These are phyloP conservation scores for Margaritispora aquatica DNA, from an alignment of 495 filamentous ascomycete genomes.

Conservation along the genomic window DNA sequence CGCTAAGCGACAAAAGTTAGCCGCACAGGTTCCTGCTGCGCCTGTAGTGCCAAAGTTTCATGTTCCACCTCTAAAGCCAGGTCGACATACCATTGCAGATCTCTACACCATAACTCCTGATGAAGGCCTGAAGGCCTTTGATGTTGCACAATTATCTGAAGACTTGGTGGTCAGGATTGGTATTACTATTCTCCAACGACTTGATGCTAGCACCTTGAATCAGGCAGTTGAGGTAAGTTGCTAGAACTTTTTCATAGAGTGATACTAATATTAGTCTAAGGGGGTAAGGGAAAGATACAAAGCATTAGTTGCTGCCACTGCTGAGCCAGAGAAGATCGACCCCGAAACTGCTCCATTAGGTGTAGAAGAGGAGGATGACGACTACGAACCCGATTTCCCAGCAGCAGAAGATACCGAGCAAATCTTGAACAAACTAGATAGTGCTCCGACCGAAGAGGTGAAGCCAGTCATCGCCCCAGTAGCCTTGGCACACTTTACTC, in stretches of 20 bases:
- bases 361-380: slow-evolving; percentile 77
- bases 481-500: slow-evolving; percentile 58
- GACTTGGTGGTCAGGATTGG: slow-evolving; percentile 72
- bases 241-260: slow-evolving; percentile 35
- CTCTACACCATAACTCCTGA: slow-evolving; percentile 81
- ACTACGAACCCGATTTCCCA: slow-evolving; percentile 82
- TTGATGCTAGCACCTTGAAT: slow-evolving; percentile 58
- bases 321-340: slow-evolving; percentile 37
- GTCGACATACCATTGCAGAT: slow-evolving; percentile 68
- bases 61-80: slow-evolving; percentile 61
- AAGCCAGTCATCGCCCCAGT: slow-evolving; percentile 28
- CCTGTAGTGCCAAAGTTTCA: slow-evolving; percentile 37
- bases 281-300: slow-evolving; percentile 20
- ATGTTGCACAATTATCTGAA: slow-evolving; percentile 69
- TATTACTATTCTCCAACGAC: slow-evolving; percentile 57
- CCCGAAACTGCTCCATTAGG: slow-evolving; percentile 41
- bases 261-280: slow-evolving; percentile 4
- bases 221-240: slow-evolving; percentile 53
- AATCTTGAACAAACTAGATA: slow-evolving; percentile 63
- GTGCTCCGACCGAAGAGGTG: slow-evolving; percentile 45
- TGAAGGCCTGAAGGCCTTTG: slow-evolving; percentile 64
- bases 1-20: slow-evolving; percentile 64
- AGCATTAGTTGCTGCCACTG: slow-evolving; percentile 25
- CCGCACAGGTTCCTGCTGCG: slow-evolving; percentile 41
- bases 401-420: slow-evolving; percentile 67